These are phyloP conservation scores for Paraphaeosphaeria sporulosa DNA, from an alignment of 2,329 filamentous ascomycete species.

Conservation along the genomic window DNA sequence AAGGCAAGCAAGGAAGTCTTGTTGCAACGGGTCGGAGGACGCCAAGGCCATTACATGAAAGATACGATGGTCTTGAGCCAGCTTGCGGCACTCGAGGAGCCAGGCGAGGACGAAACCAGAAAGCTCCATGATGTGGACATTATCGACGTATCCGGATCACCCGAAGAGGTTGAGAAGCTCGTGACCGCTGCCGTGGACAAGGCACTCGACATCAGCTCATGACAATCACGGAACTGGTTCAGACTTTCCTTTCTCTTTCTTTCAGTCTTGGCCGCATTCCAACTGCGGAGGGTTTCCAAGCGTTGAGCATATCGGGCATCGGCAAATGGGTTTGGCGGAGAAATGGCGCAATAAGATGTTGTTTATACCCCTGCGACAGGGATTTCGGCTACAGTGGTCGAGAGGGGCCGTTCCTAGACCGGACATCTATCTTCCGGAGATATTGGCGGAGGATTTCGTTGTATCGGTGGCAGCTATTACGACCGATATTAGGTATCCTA, in stretches of 20 bases:
- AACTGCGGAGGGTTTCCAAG: conserved; percentile 16
- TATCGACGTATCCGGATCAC: conserved; percentile 55
- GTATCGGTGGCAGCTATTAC: neutral
- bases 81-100: conserved; percentile 85
- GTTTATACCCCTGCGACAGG: conserved; percentile 27
- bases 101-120: conserved; percentile 69
- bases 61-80: conserved; percentile 94
- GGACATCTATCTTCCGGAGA: neutral
- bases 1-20: conserved; percentile 78
- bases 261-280: conserved; percentile 5
- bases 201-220: conserved; percentile 34
- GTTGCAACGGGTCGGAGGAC: conserved; percentile 74
- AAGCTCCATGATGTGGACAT: conserved; percentile 53
- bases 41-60: conserved; percentile 94
- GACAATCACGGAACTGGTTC: conserved; percentile 8
- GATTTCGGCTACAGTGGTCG: conserved; percentile 12
- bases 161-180: conserved; percentile 50
- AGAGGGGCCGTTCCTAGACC: conserved; percentile 1
- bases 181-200: conserved; percentile 50
- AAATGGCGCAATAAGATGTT: conserved; percentile 34
- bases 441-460: conserved; percentile 2
- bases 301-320: conserved; percentile 30
- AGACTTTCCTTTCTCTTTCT: neutral
- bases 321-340: conserved; percentile 18
- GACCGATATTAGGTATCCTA: neutral